Percentiles rank a stretch among this genome's conserved stretches.
Conservation (phyloP, 495 filamentous ascomycete genomes). For the Wilcoxina mikolae region DNA sequence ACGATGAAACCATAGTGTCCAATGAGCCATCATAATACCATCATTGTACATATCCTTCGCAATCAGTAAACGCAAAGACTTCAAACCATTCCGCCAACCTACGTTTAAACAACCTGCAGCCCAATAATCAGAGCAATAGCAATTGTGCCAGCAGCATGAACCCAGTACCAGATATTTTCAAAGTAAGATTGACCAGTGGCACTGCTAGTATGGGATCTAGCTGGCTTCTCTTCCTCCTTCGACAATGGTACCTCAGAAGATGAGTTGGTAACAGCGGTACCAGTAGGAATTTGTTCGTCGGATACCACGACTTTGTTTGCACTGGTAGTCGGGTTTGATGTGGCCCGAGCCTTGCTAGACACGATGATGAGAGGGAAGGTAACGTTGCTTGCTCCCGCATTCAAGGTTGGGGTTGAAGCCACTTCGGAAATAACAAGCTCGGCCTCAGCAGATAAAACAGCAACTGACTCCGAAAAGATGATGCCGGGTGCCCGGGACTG, state of each 20-base stretch:
- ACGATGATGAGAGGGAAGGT: neutral
- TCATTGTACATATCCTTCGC: neutral
- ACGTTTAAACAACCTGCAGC: neutral
- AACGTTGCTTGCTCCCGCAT: neutral
- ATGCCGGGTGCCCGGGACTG: neutral
- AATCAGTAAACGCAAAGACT: neutral
- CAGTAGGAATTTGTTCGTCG: neutral
- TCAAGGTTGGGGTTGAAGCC: neutral
- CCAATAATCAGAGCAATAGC: slow-evolving; percentile 1
- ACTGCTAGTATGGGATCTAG: too few species aligned
- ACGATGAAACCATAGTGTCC: too few species aligned
- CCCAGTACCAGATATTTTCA: neutral
- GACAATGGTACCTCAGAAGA: neutral
- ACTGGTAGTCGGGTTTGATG: neutral
- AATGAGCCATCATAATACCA: too few species aligned
- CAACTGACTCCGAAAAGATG: neutral
- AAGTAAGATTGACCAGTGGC: slow-evolving; percentile 1
- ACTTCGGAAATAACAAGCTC: neutral
- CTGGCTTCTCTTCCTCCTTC: neutral
- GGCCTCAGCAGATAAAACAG: neutral
- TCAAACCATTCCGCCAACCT: neutral
- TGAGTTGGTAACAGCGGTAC: neutral
- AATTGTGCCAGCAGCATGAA: slow-evolving; percentile 1
- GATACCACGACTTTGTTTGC: neutral
- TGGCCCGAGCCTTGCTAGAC: too few species aligned